These are phyloP conservation scores for Phytophthora fragariaefolia DNA, from an alignment of 352 stramenopile species.

Conservation along the genomic window DNA sequence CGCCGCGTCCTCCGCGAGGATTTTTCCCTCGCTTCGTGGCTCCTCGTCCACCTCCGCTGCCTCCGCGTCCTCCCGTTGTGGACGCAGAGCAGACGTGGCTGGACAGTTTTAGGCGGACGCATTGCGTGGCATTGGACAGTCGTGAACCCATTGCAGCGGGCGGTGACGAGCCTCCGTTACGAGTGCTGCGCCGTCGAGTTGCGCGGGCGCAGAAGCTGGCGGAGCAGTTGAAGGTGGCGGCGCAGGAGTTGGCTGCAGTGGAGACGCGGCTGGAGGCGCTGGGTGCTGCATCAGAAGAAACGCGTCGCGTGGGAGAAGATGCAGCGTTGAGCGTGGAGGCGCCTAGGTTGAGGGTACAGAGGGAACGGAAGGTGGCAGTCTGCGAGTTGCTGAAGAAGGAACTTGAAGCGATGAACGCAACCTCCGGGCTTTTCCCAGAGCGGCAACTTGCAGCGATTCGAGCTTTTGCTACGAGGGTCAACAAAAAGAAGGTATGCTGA, in stretches of 20 bases:
- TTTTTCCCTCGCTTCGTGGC: slow-evolving; percentile 27
- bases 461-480: slow-evolving; percentile 28
- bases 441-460: slow-evolving; percentile 27
- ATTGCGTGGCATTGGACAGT: slow-evolving; percentile 16
- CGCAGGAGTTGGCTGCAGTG: slow-evolving; percentile 25
- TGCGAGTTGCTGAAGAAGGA: slow-evolving; percentile 40
- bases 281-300: neutral
- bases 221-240: slow-evolving; percentile 28
- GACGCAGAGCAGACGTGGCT: slow-evolving; percentile 39
- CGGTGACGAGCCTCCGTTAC: slow-evolving; percentile 27
- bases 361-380: slow-evolving; percentile 27
- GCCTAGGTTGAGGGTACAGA: slow-evolving; percentile 17
- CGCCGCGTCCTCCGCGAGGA: slow-evolving; percentile 10
- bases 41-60: neutral
- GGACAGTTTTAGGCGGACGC: slow-evolving; percentile 29
- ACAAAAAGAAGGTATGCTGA: slow-evolving; percentile 47
- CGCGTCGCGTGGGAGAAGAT: neutral
- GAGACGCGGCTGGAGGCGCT: slow-evolving; percentile 28
- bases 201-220: slow-evolving; percentile 24
- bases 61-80: slow-evolving; percentile 16
- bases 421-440: slow-evolving; percentile 26
- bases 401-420: slow-evolving; percentile 30
- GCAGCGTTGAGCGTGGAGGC: slow-evolving; percentile 8
- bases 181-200: slow-evolving; percentile 31
- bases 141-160: neutral